Percentiles rank a stretch among this genome's conserved stretches.
phyloP scores from a whole-genome alignment of 257 asterid species.

The Phtheirospermum japonicum region DNA sequence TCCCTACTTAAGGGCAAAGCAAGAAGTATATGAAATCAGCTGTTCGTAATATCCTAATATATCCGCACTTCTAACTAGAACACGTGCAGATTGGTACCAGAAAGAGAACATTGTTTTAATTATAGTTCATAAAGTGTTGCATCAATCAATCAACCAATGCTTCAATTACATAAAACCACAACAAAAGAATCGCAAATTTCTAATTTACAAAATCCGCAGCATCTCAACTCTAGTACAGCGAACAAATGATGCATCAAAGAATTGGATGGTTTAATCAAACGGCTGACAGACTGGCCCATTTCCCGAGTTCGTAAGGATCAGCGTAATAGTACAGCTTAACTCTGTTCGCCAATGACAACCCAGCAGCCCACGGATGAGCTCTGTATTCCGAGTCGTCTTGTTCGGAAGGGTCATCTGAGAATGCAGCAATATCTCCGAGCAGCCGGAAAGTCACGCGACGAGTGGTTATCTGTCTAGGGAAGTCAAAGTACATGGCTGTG shows the following conservation, averaged over 20 bases:
- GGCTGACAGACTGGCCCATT: conserved; percentile 94
- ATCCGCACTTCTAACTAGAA: neutral
- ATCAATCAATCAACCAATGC: neutral
- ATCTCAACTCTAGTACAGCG: neutral
- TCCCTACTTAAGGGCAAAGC: no score
- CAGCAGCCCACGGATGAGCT: conserved; percentile 62
- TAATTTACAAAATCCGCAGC: neutral
- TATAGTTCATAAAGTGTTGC: neutral
- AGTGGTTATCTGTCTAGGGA: conserved; percentile 67
- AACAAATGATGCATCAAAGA: no score
- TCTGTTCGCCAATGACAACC: conserved; percentile 72
- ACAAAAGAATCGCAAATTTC: neutral
- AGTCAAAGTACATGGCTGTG: conserved; percentile 89
- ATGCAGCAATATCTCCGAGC: conserved; percentile 81
- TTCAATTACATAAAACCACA: neutral
- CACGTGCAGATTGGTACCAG: neutral
- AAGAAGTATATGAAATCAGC: no score
- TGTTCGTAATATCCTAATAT: no score
- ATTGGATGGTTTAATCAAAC: conserved; percentile 37
- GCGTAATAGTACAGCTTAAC: conserved; percentile 82
- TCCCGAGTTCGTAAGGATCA: conserved; percentile 88
- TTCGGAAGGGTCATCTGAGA: conserved; percentile 76
- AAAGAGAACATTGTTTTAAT: neutral
- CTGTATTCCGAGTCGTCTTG: conserved; percentile 65
- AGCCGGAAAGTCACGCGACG: conserved; percentile 75